A percentile compares a stretch with the other conserved stretches of the same genome.
Conservation (phyloP, 192 early-diverging fungal genomes). For the Dissophora globulifera region DNA sequence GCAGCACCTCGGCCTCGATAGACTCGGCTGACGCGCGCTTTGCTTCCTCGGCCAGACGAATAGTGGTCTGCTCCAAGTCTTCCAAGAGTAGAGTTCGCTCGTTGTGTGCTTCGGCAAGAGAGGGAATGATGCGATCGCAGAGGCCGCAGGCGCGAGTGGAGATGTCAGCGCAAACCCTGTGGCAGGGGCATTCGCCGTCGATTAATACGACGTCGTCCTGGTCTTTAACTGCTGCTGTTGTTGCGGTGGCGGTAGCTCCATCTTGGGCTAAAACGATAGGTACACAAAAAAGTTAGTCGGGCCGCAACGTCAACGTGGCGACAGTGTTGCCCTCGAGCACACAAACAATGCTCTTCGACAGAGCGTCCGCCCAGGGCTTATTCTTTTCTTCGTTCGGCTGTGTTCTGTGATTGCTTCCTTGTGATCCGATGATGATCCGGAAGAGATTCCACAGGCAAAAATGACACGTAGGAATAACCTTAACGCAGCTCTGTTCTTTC, state of each 20-base stretch:
- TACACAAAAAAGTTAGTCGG: too few relatives aligned
- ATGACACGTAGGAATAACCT: slow-evolving; percentile 9
- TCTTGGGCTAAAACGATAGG: too few relatives aligned
- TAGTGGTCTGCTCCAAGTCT: slow-evolving; percentile 66
- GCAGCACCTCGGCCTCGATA: slow-evolving; percentile 67
- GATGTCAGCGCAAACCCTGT: slow-evolving; percentile 38
- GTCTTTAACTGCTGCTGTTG: slow-evolving; percentile 15
- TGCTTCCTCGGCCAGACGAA: slow-evolving; percentile 66
- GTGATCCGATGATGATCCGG: background rate
- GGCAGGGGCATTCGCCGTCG: slow-evolving; percentile 53
- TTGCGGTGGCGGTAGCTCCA: background rate
- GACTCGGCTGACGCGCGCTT: slow-evolving; percentile 69
- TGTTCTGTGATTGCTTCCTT: background rate
- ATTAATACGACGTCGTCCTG: slow-evolving; percentile 25
- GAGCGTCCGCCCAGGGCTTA: too few relatives aligned
- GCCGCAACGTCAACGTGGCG: too few relatives aligned
- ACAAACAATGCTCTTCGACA: too few relatives aligned
- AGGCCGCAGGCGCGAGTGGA: slow-evolving; percentile 40
- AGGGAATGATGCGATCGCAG: slow-evolving; percentile 53
- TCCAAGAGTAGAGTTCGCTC: slow-evolving; percentile 59
- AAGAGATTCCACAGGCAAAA: slow-evolving; percentile 20
- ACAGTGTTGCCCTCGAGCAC: too few relatives aligned
- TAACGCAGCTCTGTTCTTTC: too few relatives aligned
- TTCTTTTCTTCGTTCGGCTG: too few relatives aligned
- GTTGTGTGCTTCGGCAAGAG: slow-evolving; percentile 58